Evolutionary conservation across 768 basidiomycete genomes (phyloP), one percentile per base, ranked within the genome.

Genomic region (Arthromyces matolae): DNA sequence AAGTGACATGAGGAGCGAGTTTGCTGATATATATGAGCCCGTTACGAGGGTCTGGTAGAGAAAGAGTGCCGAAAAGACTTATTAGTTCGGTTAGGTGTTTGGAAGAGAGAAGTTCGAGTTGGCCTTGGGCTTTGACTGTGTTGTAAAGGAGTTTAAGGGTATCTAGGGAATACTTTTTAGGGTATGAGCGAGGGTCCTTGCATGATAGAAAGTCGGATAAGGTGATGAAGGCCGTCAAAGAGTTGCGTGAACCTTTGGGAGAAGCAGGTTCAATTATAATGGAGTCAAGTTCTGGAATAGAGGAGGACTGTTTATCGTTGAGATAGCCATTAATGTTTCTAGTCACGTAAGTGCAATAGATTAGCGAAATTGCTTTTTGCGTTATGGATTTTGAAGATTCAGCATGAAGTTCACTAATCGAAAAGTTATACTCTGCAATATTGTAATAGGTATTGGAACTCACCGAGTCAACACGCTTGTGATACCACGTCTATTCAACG

Each of bases 51-150:
- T 51, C 46, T 36, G 56, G 59, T 16, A 75, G 43, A 24, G 79
- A 80, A 8, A 80, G 60, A 2, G 78, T 65, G 8, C 79, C 81
- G 53, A 81, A 71, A 14, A 83, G 61, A 47, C 64, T 63, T 19
- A 81, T 71, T 3, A 83, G 57, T 28, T 64, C 55, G 35, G 69
- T 69, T 29, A 78, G 61, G 39, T 76, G 67, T 38, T 51, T 53
- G 8, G 64, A 45, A 32, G 59, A 63, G 16, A 80, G 61, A 20
- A 61, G 58, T n/a, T 46, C 45, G 12, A 73, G 66, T 20, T 68
- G 66, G 12, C 49, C 51, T 20, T 60, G 61, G 2, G 66, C 59
- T 56, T 71, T 71, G 19, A 65, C 57, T 0, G 60, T 57, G 38
- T 58, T 49, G 53, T 77, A 80, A 25, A 78, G 63, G 18, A 62